Conservation (phyloP, 169 alveolate species). For the Eimeria brunetti region DNA sequence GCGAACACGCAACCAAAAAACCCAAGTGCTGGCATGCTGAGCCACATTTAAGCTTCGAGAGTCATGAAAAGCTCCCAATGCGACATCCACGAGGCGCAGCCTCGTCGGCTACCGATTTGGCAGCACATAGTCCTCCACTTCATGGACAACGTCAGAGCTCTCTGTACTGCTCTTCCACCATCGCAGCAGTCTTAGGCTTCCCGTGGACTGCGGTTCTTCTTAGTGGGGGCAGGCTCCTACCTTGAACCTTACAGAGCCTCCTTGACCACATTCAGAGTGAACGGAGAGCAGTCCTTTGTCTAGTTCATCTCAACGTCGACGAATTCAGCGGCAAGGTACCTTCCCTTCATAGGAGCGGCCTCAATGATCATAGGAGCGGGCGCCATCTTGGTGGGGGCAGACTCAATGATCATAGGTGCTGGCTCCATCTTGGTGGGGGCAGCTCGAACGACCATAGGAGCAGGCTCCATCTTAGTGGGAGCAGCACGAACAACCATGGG, state of each 20-base stretch:
- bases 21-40: conserved; percentile 8
- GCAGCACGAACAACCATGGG: not conserved
- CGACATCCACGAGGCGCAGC: not conserved
- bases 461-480: conserved; percentile 6
- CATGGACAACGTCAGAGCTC: not conserved
- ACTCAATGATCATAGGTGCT: conserved; percentile 45
- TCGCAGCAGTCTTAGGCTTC: not conserved
- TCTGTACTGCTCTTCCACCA: not conserved
- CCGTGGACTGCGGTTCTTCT: not conserved
- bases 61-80: not conserved
- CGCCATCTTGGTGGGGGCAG: conserved; percentile 7
- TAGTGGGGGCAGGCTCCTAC: not conserved
- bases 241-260: not conserved
- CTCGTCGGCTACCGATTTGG: conserved; percentile 11
- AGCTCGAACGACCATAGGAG: conserved; percentile 4
- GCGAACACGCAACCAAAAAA: not conserved
- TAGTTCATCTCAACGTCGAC: not conserved
- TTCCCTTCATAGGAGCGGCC: not conserved
- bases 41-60: not conserved
- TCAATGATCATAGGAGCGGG: conserved; percentile 42
- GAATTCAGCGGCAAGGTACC: conserved; percentile 24
- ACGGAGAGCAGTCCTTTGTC: not conserved
- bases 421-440: conserved; percentile 30
- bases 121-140: not conserved
- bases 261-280: not conserved